Base-by-base conservation (phyloP, 2,329 filamentous ascomycete genomes). In the Phaeosphaeria sp. region DNA sequence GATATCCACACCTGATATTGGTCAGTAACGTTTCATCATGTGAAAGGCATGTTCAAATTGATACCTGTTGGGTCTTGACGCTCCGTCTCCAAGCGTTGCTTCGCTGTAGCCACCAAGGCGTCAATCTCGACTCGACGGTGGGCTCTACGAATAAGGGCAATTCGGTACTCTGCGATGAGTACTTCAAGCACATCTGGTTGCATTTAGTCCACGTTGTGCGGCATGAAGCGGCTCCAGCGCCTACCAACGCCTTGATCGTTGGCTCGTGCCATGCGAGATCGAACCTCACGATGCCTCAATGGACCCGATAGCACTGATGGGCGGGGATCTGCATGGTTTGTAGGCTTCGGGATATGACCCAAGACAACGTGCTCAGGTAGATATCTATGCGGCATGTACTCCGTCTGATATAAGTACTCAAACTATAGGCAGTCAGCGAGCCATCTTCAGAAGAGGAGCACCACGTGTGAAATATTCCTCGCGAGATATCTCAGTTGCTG, bases 361-460 rank as follows among this genome's bases (percentile, higher is more conserved):
- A 72, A 61, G 1, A 69, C 61, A 6, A 70, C 59, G 49, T 73
- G 71, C 57, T 72, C 71, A 1, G 69, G 65, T 0, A 72, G 52
- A 51, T 72, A 72, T 11, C 63, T 49, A 41, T 72, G 66, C 2
- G 64, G 56, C 30, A 72, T 39, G 49, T 63, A 67, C 3, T 65
- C 63, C 5, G 62, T 59, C 43, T 71, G 71, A 20, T 68, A 68
- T n/a, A 62, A 65, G 43, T 72, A 72, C 55, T 71, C 66, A 41
- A 62, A 73, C 58, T 36, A 15, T 11, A 36, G 30, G 30, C 11
- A 36, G 30, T 36, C 13, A 36, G 30, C 11, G 13, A 36, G 30
- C 5, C 30, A 13, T 11, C 11, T 11, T 6, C 5, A 11, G 11
- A 11, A 36, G 11, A 11, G 30, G 9, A 36, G 30, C 3, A 11